A percentile compares a stretch with the other conserved stretches of the same genome.
Conservation (phyloP, 2,329 filamentous ascomycete species). For the Pseudogymnoascus sp. region DNA sequence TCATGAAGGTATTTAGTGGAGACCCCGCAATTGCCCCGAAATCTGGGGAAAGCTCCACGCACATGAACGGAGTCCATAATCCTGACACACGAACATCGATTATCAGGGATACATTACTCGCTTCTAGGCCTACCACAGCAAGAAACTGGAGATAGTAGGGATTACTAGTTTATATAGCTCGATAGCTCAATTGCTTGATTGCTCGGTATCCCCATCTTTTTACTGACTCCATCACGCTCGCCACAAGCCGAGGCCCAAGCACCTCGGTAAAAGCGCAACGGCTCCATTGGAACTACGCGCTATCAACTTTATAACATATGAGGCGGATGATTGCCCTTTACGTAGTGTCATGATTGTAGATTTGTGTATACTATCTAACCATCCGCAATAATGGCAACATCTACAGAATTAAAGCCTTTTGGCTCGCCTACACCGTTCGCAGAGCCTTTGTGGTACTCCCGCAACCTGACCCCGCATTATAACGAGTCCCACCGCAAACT, state of each 20-base stretch:
- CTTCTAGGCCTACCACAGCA: neutral
- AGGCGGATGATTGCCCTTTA: neutral
- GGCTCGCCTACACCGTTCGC: conserved; percentile 24
- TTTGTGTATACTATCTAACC: neutral
- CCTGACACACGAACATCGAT: neutral
- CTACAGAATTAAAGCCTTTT: conserved; percentile 14
- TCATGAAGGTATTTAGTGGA: neutral
- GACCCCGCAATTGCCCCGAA: conserved; percentile 3
- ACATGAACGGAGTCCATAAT: neutral
- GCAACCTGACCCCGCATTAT: conserved; percentile 46
- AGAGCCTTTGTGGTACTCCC: conserved; percentile 27
- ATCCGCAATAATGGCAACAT: neutral
- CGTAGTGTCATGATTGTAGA: neutral
- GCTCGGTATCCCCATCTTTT: neutral
- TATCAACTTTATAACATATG: conserved; percentile 6
- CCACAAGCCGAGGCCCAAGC: neutral
- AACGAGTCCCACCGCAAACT: conserved; percentile 51
- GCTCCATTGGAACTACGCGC: neutral
- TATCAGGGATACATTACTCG: neutral
- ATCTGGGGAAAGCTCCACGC: conserved; percentile 6
- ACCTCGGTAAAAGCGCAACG: neutral
- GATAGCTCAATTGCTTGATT: neutral
- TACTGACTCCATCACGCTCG: neutral
- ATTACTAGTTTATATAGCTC: conserved; percentile 4
- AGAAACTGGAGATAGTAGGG: neutral